Percentiles rank a stretch among this genome's conserved stretches.
phyloP scores from a whole-genome alignment of 1,139 yeast species.

The Pichia sp. region DNA sequence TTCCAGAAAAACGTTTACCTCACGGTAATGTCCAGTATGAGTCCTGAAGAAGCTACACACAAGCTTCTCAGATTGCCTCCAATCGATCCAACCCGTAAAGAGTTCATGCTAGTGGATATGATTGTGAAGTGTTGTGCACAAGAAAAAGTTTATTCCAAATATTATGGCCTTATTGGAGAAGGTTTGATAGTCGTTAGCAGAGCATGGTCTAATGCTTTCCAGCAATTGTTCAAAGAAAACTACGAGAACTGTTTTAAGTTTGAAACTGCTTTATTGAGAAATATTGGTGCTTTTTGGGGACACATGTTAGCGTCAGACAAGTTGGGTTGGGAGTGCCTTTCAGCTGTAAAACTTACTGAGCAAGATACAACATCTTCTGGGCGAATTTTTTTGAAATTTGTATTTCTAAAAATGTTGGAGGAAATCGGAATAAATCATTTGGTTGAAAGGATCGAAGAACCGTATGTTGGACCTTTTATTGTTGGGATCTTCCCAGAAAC shows the following conservation, averaged over 20 bases:
- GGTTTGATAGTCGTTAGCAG: conserved; percentile 49
- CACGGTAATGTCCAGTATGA: conserved; percentile 87
- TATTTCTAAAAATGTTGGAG: conserved; percentile 76
- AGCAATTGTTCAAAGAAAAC: conserved; percentile 49
- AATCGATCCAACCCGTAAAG: conserved; percentile 34
- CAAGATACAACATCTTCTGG: conserved; percentile 72
- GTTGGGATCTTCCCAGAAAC: conserved; percentile 47
- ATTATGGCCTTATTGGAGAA: conserved; percentile 76
- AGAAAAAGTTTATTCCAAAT: conserved; percentile 83
- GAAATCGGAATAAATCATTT: conserved; percentile 63
- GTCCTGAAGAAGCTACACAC: conserved; percentile 91
- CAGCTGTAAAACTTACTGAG: conserved; percentile 58
- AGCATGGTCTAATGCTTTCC: conserved; percentile 58
- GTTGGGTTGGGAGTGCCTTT: conserved; percentile 58
- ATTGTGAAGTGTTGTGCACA: conserved; percentile 80
- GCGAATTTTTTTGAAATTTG: conserved; percentile 75
- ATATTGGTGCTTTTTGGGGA: conserved; percentile 84
- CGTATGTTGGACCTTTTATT: conserved; percentile 46
- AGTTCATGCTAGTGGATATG: conserved; percentile 61
- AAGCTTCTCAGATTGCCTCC: conserved; percentile 57
- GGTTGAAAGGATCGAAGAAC: conserved; percentile 46
- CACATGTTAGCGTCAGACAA: conserved; percentile 72
- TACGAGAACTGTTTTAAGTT: conserved; percentile 60
- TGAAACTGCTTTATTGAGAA: conserved; percentile 71
- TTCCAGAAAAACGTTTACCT: conserved; percentile 74